Evolutionary conservation across 768 basidiomycete species (phyloP).

Genomic region (Russula ochroleuca): DNA sequence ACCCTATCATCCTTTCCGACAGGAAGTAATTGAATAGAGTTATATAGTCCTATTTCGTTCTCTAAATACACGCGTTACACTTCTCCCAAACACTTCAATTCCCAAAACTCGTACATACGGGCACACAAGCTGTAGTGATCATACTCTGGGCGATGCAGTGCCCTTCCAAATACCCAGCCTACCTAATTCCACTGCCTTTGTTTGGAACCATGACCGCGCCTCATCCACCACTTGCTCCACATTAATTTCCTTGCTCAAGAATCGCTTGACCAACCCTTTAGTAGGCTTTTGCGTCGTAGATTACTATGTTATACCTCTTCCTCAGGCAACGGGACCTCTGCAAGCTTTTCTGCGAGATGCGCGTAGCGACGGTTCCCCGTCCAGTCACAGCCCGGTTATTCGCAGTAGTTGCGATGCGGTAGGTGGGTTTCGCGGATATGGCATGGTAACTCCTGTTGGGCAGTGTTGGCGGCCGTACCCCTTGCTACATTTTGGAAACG

Average conservation of each 20-base stretch:
- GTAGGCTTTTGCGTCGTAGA: conserved; percentile 11
- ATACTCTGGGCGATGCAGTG: too few species aligned
- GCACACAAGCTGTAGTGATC: too few species aligned
- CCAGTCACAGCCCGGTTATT: too few species aligned
- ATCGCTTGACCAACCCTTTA: background rate
- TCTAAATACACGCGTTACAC: too few species aligned
- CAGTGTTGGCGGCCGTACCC: background rate
- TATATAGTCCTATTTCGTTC: too few species aligned
- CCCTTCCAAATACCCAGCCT: conserved; percentile 1
- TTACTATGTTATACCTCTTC: background rate
- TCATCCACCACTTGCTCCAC: background rate
- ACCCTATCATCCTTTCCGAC: too few species aligned
- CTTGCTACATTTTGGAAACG: background rate
- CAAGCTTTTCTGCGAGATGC: background rate
- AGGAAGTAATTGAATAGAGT: too few species aligned
- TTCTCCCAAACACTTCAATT: too few species aligned
- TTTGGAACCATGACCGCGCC: background rate
- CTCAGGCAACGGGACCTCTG: background rate
- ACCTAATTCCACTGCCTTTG: background rate
- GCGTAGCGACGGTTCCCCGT: background rate
- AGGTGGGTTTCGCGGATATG: conserved; percentile 3
- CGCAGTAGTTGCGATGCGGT: background rate
- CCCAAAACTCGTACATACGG: too few species aligned
- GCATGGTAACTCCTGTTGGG: background rate
- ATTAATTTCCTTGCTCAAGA: conserved; percentile 1